Evolutionary conservation across 768 basidiomycete genomes (phyloP).

Genomic region (Hydnomerulius pinastri): DNA sequence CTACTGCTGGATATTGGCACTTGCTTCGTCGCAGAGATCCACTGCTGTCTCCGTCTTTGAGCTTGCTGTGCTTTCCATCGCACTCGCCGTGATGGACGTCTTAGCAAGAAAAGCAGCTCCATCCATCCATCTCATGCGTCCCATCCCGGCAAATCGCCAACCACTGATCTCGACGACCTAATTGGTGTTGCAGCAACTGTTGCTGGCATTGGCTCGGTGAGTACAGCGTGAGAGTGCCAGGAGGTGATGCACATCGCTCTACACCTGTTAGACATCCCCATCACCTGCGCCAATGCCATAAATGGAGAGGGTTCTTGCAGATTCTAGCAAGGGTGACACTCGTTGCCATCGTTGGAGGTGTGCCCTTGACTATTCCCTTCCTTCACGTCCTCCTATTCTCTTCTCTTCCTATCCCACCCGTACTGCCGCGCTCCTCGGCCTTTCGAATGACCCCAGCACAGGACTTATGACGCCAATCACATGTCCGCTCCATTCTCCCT

Average conservation of each 20-base stretch:
- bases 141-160: background rate
- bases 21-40: too few relatives aligned
- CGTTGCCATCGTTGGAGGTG: slow-evolving; percentile 57
- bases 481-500: background rate
- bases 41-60: background rate
- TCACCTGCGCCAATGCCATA: background rate
- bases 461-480: background rate
- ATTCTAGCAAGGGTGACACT: slow-evolving; percentile 75
- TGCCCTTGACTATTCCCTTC: background rate
- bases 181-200: too few relatives aligned
- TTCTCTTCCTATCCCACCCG: too few relatives aligned
- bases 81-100: background rate
- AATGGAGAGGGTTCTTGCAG: slow-evolving; percentile 50
- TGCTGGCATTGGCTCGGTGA: too few relatives aligned
- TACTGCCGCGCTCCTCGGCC: background rate
- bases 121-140: background rate
- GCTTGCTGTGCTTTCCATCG: background rate
- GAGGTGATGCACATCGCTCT: too few relatives aligned
- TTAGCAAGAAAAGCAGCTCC: background rate
- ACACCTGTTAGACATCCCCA: background rate
- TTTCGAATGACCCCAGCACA: too few relatives aligned
- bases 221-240: too few relatives aligned
- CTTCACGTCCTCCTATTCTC: too few relatives aligned
- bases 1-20: too few relatives aligned
- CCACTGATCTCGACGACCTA: background rate